Conservation (phyloP, 768 basidiomycete species). For the Rossbeevera mucosa region DNA sequence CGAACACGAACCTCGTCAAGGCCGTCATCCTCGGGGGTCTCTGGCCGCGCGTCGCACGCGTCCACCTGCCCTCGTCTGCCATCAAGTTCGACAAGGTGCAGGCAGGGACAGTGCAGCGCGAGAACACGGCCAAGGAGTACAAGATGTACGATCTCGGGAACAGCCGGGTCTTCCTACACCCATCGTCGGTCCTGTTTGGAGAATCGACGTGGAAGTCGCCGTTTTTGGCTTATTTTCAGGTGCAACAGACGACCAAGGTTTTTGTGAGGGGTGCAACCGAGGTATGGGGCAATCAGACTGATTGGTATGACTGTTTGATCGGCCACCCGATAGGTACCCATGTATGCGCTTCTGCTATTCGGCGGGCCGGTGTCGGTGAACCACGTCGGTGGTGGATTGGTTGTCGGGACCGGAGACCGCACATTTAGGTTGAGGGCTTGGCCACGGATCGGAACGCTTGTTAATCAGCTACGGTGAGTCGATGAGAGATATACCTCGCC, state of each 20-base stretch:
- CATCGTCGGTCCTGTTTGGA: constrained; percentile 73
- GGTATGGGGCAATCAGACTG: constrained; percentile 38
- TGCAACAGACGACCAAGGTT: constrained; percentile 76
- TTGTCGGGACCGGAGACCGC: constrained; percentile 49
- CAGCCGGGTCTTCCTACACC: constrained; percentile 76
- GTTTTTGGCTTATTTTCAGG: constrained; percentile 81
- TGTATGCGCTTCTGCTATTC: constrained; percentile 82
- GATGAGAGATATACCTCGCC: not conserved
- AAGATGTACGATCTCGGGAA: constrained; percentile 68
- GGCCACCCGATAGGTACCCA: constrained; percentile 54
- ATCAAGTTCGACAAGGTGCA: constrained; percentile 85
- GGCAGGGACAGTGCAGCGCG: constrained; percentile 78
- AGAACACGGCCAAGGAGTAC: constrained; percentile 81
- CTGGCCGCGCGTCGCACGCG: constrained; percentile 78
- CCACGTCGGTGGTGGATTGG: constrained; percentile 75
- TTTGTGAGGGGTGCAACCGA: constrained; percentile 87
- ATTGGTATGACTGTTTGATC: not conserved
- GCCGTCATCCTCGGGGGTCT: constrained; percentile 81
- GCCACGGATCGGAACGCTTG: constrained; percentile 88
- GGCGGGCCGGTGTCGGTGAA: constrained; percentile 77
- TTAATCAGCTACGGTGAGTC: constrained; percentile 75
- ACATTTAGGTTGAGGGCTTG: constrained; percentile 67
- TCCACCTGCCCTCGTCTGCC: constrained; percentile 66
- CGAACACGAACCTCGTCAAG: constrained; percentile 74
- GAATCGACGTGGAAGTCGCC: constrained; percentile 69